A percentile compares a stretch with the other conserved stretches of the same genome.
phyloP scores from a whole-genome alignment of 78 protist species.

The slime mould (Dictyostelium discoideum) region DNA sequence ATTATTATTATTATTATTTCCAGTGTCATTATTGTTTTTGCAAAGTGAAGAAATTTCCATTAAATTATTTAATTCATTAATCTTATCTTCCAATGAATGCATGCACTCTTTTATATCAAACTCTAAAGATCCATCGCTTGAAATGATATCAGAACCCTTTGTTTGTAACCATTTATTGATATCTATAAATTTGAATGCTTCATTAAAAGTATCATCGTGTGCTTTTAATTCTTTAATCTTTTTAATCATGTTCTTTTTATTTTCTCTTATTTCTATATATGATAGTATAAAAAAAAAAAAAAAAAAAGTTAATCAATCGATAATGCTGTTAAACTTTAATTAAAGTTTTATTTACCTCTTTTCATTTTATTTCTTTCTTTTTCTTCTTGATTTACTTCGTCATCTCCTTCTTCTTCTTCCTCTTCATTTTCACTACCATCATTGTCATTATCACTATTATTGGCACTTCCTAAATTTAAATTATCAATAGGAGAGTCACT shows the following conservation, averaged over 20 bases:
- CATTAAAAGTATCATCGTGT: conserved; percentile 46
- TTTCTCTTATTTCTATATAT: conserved; percentile 9
- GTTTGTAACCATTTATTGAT: conserved; percentile 58
- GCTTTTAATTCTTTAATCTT: conserved; percentile 12
- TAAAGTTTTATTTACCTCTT: background rate
- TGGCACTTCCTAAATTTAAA: background rate
- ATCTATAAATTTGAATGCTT: conserved; percentile 65
- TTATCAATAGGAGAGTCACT: background rate
- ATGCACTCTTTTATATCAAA: background rate
- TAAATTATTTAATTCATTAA: conserved; percentile 13
- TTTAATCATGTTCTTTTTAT: conserved; percentile 27
- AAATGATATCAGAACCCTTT: conserved; percentile 37
- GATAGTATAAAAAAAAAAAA: too few relatives aligned
- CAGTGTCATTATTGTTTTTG: background rate
- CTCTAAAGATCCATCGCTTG: background rate
- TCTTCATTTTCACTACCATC: background rate
- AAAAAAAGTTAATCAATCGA: background rate
- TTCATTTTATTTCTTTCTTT: conserved; percentile 8
- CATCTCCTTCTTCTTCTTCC: background rate
- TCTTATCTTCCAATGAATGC: background rate
- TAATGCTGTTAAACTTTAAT: too few relatives aligned
- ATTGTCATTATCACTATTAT: background rate
- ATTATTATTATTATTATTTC: too few relatives aligned
- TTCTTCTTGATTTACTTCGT: background rate
- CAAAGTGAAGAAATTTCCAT: background rate